phyloP scores from a whole-genome alignment of 768 basidiomycete species.

The Kwoniella botswanensis region DNA sequence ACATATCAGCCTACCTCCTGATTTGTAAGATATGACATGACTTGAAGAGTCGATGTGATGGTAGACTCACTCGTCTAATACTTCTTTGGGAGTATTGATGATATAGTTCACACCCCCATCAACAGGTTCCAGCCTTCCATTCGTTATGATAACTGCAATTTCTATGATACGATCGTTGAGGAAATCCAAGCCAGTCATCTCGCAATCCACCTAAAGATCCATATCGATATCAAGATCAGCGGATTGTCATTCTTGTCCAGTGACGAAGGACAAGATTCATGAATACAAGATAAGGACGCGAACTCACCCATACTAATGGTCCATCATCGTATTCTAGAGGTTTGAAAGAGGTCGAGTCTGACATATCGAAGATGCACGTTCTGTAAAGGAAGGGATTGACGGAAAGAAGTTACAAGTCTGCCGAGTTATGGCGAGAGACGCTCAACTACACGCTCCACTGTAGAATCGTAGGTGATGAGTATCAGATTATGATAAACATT shows the following conservation, averaged over 20 bases:
- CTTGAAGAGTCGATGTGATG: neutral
- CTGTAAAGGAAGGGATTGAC: too few species aligned
- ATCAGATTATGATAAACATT: too few species aligned
- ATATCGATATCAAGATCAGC: neutral
- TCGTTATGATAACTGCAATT: constrained; percentile 84
- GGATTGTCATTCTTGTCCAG: too few species aligned
- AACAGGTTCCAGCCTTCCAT: constrained; percentile 78
- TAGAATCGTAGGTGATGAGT: too few species aligned
- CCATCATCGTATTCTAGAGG: constrained; percentile 52
- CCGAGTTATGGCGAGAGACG: too few species aligned
- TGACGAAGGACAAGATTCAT: neutral
- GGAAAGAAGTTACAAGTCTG: too few species aligned
- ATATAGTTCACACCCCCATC: constrained; percentile 80
- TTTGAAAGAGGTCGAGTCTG: neutral
- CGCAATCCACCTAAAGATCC: constrained; percentile 50
- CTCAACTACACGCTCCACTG: too few species aligned
- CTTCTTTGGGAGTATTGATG: constrained; percentile 71
- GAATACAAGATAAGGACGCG: neutral
- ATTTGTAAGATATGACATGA: too few species aligned
- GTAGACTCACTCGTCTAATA: constrained; percentile 68
- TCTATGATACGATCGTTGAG: constrained; percentile 61
- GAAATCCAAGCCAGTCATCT: constrained; percentile 51
- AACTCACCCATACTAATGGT: constrained; percentile 55
- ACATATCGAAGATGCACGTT: neutral
- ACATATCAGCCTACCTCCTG: neutral